Evolutionary conservation across 805 yeast genomes (phyloP), one percentile per base, ranked within the genome.

Genomic region (Isabelozyma heimii): DNA sequence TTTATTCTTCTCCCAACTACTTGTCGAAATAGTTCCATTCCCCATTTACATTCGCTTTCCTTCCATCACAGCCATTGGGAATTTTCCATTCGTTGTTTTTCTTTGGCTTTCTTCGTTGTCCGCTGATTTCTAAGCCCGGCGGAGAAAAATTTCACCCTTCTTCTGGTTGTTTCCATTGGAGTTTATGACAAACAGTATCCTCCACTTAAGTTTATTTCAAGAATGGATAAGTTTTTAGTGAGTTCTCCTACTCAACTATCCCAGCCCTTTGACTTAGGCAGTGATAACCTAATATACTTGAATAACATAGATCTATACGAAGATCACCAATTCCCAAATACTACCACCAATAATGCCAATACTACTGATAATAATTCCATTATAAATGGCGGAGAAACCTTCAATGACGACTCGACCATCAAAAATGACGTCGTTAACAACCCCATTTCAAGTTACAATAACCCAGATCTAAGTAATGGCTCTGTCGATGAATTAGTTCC

Each of bases 211-310:
- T 20, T 20, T 20, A 20, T 20, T 20, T 5, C 24, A 20, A 20
- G 24, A 50, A 70, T 70, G 76, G 76, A 70, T 43, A 68, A 69
- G 55, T 70, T 57, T 53, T 64, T 70, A 44, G 61, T 70, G 66
- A 69, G 74, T 57, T 67, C 73, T 37, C 76, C 75, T 26, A 61
- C 72, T 27, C 73, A 63, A 59, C 59, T 66, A 53, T 55, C 70
- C 16, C 72, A 69, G 52, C 66, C 65, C 17, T 63, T 65, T 43
- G 64, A 65, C 8, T 42, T 47, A 42, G 52, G 48, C 2, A 50
- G 30, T 37, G 55, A 44, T 26, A 42, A 45, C n/a, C 42, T 50
- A 16, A 38, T 47, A 17, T 48, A 45, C 26, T 41, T 47, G 24
- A 48, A 48, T 20, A 44, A 41, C 37, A 40, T 47, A 15, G 53